Evolutionary conservation across 257 asterid genomes (phyloP).

Genomic region (Phtheirospermum japonicum): DNA sequence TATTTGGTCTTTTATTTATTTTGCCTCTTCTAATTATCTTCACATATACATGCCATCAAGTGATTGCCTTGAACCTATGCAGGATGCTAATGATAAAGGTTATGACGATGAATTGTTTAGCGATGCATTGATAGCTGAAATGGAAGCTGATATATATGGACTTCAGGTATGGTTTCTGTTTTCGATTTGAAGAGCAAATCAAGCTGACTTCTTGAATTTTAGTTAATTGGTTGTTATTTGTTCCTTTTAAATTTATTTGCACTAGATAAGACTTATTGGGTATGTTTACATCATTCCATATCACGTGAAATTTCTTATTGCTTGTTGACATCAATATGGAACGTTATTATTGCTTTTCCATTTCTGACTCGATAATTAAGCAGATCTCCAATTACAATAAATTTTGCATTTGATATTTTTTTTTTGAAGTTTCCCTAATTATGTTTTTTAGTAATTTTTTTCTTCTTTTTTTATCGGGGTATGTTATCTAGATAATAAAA

Average conservation of each 20-base stretch:
- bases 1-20: slow-evolving; percentile 20
- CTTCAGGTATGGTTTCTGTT: slow-evolving; percentile 53
- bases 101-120: slow-evolving; percentile 43
- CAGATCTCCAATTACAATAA: slow-evolving; percentile 11
- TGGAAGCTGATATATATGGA: slow-evolving; percentile 77
- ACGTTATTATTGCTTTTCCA: slow-evolving; percentile 1
- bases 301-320: slow-evolving; percentile 1
- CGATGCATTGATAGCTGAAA: slow-evolving; percentile 79
- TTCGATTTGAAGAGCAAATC: slow-evolving; percentile 9
- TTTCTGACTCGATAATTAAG: slow-evolving; percentile 18
- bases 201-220: slow-evolving; percentile 5
- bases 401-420: slow-evolving; percentile 8
- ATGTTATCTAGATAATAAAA: slow-evolving; percentile 54
- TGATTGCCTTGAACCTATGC: slow-evolving; percentile 32
- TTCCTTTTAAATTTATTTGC: not conserved
- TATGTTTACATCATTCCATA: slow-evolving; percentile 9
- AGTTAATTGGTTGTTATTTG: not conserved
- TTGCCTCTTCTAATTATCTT: slow-evolving; percentile 18
- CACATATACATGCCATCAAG: slow-evolving; percentile 14
- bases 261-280: not conserved
- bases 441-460: slow-evolving; percentile 11
- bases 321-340: slow-evolving; percentile 7
- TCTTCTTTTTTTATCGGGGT: not conserved
- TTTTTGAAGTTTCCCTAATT: slow-evolving; percentile 7
- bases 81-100: slow-evolving; percentile 44